Percentiles rank a stretch among this genome's conserved stretches.
phyloP scores from a whole-genome alignment of 1,284 basidiomycete genomes.

The Moniliophthora roreri region DNA sequence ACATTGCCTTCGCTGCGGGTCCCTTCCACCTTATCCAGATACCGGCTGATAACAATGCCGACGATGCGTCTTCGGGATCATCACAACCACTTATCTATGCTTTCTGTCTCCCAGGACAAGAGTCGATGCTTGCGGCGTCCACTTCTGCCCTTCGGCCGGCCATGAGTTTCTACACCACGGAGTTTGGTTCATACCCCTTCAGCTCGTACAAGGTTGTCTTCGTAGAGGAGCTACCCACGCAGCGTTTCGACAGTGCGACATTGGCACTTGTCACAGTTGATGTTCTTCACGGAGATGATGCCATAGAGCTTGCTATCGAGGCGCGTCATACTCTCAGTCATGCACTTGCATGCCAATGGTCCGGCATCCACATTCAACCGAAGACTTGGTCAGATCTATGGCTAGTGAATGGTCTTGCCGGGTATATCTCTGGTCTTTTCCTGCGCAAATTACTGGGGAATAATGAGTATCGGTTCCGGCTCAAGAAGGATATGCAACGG shows the following conservation, averaged over 20 bases:
- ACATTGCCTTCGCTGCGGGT: constrained; percentile 94
- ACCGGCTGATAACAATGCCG: constrained; percentile 52
- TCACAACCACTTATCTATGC: constrained; percentile 87
- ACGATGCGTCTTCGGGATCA: constrained; percentile 61
- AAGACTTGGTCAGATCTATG: constrained; percentile 95
- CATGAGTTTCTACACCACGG: constrained; percentile 89
- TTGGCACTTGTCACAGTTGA: constrained; percentile 83
- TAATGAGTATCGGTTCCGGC: constrained; percentile 95
- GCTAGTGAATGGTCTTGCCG: constrained; percentile 91
- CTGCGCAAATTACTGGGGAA: constrained; percentile 88
- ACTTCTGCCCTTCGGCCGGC: constrained; percentile 83
- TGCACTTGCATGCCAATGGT: constrained; percentile 94
- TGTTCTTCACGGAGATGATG: constrained; percentile 83
- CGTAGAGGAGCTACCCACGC: constrained; percentile 83
- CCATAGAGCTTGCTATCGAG: constrained; percentile 94
- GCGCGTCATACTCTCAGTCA: constrained; percentile 87
- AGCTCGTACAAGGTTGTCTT: constrained; percentile 96
- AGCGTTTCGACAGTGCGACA: constrained; percentile 84
- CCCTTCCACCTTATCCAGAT: constrained; percentile 87
- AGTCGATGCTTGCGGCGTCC: constrained; percentile 66
- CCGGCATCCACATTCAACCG: constrained; percentile 95
- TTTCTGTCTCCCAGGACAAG: constrained; percentile 90
- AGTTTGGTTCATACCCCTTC: constrained; percentile 97
- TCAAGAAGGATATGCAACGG: constrained; percentile 98
- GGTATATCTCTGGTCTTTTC: constrained; percentile 91